phyloP scores from a whole-genome alignment of 2,329 filamentous ascomycete species.

The Alternaria burnsii region DNA sequence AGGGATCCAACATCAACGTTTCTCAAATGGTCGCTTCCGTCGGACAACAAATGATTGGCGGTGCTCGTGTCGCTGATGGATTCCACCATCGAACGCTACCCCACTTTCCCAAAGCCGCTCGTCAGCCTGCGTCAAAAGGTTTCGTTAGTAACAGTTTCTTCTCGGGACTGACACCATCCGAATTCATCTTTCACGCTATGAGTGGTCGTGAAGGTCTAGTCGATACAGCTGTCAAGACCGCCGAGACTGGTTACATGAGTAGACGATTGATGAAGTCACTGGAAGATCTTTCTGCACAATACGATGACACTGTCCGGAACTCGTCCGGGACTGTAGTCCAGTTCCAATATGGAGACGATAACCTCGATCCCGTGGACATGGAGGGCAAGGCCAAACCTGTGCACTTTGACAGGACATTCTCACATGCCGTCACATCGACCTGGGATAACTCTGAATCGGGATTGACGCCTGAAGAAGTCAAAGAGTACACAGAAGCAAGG shows the following conservation, averaged over 20 bases:
- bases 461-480: slow-evolving; percentile 77
- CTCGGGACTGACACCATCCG: slow-evolving; percentile 84
- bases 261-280: slow-evolving; percentile 97
- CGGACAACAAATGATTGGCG: slow-evolving; percentile 96
- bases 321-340: slow-evolving; percentile 90
- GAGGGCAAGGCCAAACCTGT: slow-evolving; percentile 93
- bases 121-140: slow-evolving; percentile 92
- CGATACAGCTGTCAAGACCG: slow-evolving; percentile 98
- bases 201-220: slow-evolving; percentile 98
- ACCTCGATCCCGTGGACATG: slow-evolving; percentile 96
- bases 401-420: slow-evolving; percentile 90
- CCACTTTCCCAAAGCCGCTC: slow-evolving; percentile 92
- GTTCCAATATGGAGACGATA: slow-evolving; percentile 96
- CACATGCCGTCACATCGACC: slow-evolving; percentile 77
- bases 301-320: slow-evolving; percentile 93
- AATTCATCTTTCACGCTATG: slow-evolving; percentile 98
- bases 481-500: slow-evolving; percentile 71
- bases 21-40: slow-evolving; percentile 98
- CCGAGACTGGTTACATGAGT: slow-evolving; percentile 99
- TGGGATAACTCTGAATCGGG: slow-evolving; percentile 80
- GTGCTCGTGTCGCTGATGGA: slow-evolving; percentile 89
- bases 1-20: slow-evolving; percentile 97
- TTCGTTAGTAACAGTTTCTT: slow-evolving; percentile 99
- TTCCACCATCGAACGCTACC: slow-evolving; percentile 96
- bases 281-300: slow-evolving; percentile 91